These are phyloP conservation scores for Flaveria linearis DNA, from an alignment of 129 eudicot genomes.

Conservation along the genomic window DNA sequence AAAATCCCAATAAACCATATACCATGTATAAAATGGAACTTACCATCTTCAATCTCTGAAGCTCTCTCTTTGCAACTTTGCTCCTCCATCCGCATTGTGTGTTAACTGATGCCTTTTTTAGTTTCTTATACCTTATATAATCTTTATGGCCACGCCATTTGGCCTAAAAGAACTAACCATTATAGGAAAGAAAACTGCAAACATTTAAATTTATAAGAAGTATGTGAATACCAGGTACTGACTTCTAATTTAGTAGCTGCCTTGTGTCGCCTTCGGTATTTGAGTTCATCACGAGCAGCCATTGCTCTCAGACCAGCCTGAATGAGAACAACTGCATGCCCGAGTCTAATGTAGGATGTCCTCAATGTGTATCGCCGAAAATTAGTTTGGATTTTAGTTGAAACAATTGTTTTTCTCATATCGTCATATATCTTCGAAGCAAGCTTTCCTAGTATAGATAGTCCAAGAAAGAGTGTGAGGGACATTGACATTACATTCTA, in stretches of 20 bases:
- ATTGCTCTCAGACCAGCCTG: constrained; percentile 75
- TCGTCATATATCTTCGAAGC: constrained; percentile 54
- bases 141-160: constrained; percentile 80
- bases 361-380: constrained; percentile 55
- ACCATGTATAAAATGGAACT: constrained; percentile 11
- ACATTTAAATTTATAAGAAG: constrained; percentile 8
- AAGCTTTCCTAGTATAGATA: constrained; percentile 45
- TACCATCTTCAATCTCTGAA: constrained; percentile 84
- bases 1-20: constrained; percentile 3
- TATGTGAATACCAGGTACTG: constrained; percentile 27
- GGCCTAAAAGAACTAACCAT: constrained; percentile 54
- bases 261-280: constrained; percentile 50
- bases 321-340: constrained; percentile 50
- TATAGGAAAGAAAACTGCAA: constrained; percentile 20
- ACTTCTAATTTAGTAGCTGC: constrained; percentile 81
- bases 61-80: constrained; percentile 71
- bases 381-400: constrained; percentile 59
- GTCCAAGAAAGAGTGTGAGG: constrained; percentile 2
- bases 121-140: constrained; percentile 57
- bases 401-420: constrained; percentile 50
- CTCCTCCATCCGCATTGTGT: constrained; percentile 97
- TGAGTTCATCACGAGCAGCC: constrained; percentile 64
- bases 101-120: constrained; percentile 55
- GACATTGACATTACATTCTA: background rate
- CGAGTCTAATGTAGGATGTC: constrained; percentile 45